Conservation (phyloP, 2,329 filamentous ascomycete genomes). For the Phyllosticta citriasiana region DNA sequence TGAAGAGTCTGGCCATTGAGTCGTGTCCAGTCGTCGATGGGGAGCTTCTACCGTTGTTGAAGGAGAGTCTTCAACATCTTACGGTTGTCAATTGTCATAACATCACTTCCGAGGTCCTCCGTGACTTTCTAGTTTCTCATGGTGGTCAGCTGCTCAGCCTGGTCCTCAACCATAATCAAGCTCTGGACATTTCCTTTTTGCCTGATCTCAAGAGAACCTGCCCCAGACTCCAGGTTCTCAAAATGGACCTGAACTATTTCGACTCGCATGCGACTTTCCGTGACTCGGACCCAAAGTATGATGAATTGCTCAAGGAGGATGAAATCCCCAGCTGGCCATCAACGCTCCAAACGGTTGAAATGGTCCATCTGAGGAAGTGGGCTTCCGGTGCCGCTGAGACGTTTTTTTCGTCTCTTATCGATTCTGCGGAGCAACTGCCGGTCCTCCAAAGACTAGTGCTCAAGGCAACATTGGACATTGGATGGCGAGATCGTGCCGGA, state of each 20-base stretch:
- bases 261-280: conserved; percentile 56
- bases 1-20: conserved; percentile 63
- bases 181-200: conserved; percentile 66
- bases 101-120: conserved; percentile 56
- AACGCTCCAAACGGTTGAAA: conserved; percentile 59
- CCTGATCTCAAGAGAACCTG: conserved; percentile 56
- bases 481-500: conserved; percentile 71
- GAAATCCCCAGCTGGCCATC: conserved; percentile 72
- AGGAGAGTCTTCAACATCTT: conserved; percentile 54
- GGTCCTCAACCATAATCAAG: conserved; percentile 67
- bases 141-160: conserved; percentile 59
- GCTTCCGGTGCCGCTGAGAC: conserved; percentile 57
- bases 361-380: conserved; percentile 71
- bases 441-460: conserved; percentile 61
- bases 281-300: conserved; percentile 67
- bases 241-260: conserved; percentile 71
- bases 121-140: conserved; percentile 54
- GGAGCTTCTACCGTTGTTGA: conserved; percentile 57
- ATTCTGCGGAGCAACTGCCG: conserved; percentile 56
- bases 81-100: conserved; percentile 73
- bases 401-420: conserved; percentile 69
- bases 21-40: conserved; percentile 64
- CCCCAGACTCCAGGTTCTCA: conserved; percentile 58
- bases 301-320: conserved; percentile 49
- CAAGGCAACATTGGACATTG: conserved; percentile 61